Percentiles rank a stretch among this genome's conserved stretches.
These are phyloP conservation scores for Catharanthus roseus DNA, from an alignment of 257 asterid species.

Conservation along the genomic window DNA sequence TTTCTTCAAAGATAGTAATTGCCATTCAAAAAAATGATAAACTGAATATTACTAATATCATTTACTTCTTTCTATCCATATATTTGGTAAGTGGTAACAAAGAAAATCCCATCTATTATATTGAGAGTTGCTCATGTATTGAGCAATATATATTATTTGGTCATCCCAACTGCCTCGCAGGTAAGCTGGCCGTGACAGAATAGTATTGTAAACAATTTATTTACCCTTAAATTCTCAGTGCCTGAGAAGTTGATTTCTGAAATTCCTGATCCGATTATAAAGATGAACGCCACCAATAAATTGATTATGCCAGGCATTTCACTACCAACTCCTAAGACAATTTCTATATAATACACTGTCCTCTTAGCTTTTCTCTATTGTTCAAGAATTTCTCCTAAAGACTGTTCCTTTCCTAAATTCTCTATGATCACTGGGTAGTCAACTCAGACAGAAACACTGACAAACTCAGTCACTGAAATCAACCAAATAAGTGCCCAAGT, in stretches of 20 bases:
- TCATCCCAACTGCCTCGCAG: too few relatives aligned
- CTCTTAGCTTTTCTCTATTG: neutral
- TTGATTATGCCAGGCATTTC: neutral
- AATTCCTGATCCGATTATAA: neutral
- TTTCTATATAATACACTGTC: neutral
- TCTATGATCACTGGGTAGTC: neutral
- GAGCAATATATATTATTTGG: neutral
- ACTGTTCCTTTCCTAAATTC: neutral
- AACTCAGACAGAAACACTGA: neutral
- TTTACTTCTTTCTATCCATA: neutral
- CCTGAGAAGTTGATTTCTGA: neutral
- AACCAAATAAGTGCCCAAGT: neutral
- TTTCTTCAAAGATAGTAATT: neutral
- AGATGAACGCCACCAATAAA: neutral
- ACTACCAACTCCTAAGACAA: neutral
- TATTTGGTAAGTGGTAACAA: neutral
- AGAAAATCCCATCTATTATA: neutral
- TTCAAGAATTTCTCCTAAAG: slow-evolving; percentile 1
- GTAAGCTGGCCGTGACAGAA: too few relatives aligned
- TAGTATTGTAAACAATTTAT: too few relatives aligned
- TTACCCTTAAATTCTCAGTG: too few relatives aligned
- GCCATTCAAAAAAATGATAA: neutral
- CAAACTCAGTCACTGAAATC: neutral
- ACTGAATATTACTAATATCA: neutral
- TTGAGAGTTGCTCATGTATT: neutral